These are phyloP conservation scores for Candida insectorum DNA, from an alignment of 805 yeast genomes.

Conservation along the genomic window DNA sequence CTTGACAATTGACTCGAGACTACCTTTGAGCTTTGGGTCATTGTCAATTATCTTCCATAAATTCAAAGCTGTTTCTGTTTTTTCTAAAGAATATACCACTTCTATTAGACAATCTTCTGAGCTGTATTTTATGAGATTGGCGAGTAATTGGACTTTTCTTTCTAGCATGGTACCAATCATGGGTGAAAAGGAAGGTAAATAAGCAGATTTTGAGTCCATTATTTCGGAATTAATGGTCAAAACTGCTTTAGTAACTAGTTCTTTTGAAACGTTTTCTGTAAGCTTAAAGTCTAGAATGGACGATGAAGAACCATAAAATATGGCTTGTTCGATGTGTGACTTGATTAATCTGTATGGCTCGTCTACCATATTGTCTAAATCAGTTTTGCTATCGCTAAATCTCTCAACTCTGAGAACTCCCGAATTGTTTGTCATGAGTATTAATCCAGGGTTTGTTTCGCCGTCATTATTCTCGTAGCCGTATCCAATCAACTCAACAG, in stretches of 20 bases:
- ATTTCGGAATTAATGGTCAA: slow-evolving; percentile 52
- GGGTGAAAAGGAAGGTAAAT: slow-evolving; percentile 52
- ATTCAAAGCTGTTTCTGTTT: slow-evolving; percentile 42
- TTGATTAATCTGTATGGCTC: slow-evolving; percentile 44
- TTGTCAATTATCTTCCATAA: slow-evolving; percentile 17
- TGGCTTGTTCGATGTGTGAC: slow-evolving; percentile 81
- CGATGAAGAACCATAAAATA: slow-evolving; percentile 54
- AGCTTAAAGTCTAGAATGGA: slow-evolving; percentile 44
- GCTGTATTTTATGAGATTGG: slow-evolving; percentile 44
- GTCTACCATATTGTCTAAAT: slow-evolving; percentile 1
- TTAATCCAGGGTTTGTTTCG: slow-evolving; percentile 42
- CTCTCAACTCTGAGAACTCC: slow-evolving; percentile 65
- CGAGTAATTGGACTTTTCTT: slow-evolving; percentile 44
- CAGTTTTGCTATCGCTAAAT: slow-evolving; percentile 13
- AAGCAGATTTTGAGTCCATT: slow-evolving; percentile 50
- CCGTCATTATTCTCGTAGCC: slow-evolving; percentile 46
- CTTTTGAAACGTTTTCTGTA: slow-evolving; percentile 22
- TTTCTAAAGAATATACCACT: slow-evolving; percentile 16
- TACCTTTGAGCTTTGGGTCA: not conserved
- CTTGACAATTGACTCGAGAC: slow-evolving; percentile 1
- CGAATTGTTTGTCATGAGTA: slow-evolving; percentile 45
- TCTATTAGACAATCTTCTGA: slow-evolving; percentile 37
- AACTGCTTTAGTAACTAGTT: slow-evolving; percentile 35
- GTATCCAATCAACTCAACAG: slow-evolving; percentile 53
- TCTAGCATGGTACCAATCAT: slow-evolving; percentile 50